Evolutionary conservation across 306 rosid species (phyloP).

Genomic region (Fagus crenata): DNA sequence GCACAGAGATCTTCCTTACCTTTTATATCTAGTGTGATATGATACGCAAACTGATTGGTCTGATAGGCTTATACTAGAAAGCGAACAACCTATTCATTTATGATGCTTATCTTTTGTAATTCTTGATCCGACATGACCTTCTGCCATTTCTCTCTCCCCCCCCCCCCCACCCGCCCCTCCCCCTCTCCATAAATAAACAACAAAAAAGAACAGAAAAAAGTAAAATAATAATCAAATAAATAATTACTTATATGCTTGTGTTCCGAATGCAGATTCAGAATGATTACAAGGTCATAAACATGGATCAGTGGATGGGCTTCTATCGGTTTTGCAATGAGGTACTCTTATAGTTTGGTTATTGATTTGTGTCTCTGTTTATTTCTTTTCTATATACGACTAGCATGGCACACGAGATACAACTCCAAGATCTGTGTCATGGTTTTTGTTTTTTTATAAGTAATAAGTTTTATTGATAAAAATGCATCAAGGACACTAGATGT

Average conservation of each 20-base stretch:
- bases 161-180: neutral
- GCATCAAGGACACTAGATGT: too few species aligned
- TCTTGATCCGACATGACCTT: neutral
- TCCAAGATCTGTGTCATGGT: neutral
- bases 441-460: neutral
- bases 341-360: conserved; percentile 3
- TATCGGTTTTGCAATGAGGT: conserved; percentile 98
- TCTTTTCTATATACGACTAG: neutral
- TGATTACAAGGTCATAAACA: conserved; percentile 95
- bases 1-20: neutral
- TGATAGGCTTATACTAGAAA: conserved; percentile 12
- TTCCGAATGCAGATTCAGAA: conserved; percentile 64
- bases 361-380: conserved; percentile 8
- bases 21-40: neutral
- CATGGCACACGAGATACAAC: neutral
- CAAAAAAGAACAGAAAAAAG: neutral
- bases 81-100: neutral
- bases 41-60: neutral
- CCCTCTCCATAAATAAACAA: neutral
- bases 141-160: too few species aligned
- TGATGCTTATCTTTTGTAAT: neutral
- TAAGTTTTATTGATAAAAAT: too few species aligned
- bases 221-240: neutral
- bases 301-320: conserved; percentile 99
- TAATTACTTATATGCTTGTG: conserved; percentile 24